Percentiles rank a stretch among this genome's conserved stretches.
These are phyloP conservation scores for Cyamopsis tetragonoloba DNA, from an alignment of 306 rosid genomes.

Conservation along the genomic window DNA sequence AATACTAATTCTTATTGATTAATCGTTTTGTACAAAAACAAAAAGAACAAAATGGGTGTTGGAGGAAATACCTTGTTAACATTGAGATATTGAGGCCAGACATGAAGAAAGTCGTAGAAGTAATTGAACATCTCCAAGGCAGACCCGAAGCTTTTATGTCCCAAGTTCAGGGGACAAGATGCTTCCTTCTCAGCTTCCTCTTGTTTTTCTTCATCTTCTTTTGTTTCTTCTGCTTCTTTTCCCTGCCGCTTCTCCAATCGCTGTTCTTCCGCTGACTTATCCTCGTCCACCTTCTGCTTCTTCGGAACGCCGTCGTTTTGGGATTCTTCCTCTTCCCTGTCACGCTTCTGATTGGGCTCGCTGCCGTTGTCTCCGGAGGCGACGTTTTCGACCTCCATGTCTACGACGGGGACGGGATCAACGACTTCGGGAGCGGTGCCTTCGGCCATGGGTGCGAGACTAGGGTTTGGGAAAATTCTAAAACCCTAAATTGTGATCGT, in stretches of 20 bases:
- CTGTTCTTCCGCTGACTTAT: conserved; percentile 40
- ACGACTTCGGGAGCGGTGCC: conserved; percentile 14
- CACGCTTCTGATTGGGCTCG: conserved; percentile 23
- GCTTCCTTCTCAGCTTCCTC: conserved; percentile 19
- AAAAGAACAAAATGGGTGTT: not conserved
- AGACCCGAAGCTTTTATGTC: conserved; percentile 52
- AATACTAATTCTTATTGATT: no score
- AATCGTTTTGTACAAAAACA: not conserved
- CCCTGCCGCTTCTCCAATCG: conserved; percentile 41
- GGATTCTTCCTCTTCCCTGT: conserved; percentile 27
- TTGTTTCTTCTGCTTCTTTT: not conserved
- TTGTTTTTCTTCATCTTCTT: conserved; percentile 6
- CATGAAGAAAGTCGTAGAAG: conserved; percentile 60
- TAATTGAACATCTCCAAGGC: conserved; percentile 67
- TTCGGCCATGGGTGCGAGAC: conserved; percentile 31
- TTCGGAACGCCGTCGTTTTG: conserved; percentile 24
- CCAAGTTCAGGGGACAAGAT: conserved; percentile 32
- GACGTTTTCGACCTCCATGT: conserved; percentile 35
- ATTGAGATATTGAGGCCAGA: conserved; percentile 74
- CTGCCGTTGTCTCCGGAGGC: not conserved
- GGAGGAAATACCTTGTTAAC: conserved; percentile 57
- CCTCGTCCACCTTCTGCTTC: conserved; percentile 34
- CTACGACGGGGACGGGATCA: conserved; percentile 17
- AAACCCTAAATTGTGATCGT: conserved; percentile 33
- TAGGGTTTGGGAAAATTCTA: not conserved